Base-by-base conservation (phyloP, 2,329 filamentous ascomycete species). In the Trichoderma sp. region DNA sequence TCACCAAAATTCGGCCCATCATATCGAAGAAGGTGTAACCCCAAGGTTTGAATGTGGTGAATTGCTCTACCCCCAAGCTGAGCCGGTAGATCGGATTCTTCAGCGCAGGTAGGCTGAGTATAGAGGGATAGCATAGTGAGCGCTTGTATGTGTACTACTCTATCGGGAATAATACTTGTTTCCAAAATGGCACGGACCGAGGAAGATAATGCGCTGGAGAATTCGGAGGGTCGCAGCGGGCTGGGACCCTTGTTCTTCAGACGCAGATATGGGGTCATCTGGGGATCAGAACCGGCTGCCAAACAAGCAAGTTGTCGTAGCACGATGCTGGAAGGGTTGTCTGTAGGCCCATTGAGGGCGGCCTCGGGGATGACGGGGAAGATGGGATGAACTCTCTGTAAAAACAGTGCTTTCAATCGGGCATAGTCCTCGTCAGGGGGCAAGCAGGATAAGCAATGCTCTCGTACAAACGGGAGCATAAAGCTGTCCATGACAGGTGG, bases 121-220 rank as follows among this genome's bases (percentile, higher is more conserved):
- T 88, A 90, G n/a, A 90, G 80, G 0, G 88, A 88, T 20, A 90
- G 77, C 62, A 90, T 82, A 30, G 84, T 82, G 7, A 88, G 81
- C 15, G 86, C 82, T 32, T 87, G 86, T 43, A 88, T 87, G 61
- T 88, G 83, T 32, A 88, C 80, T 6, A 89, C 81, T n/a, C 86
- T 82, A 73, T 89, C 85, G 0, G 82, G 81, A 8, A 90, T 84
- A 55, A 89, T 77, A 15, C 85, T 86, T 6, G 87, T 85, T 67
- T 88, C 87, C 3, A 89, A 78, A 1, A 85, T 83, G 0, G 83
- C 82, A 9, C 85, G 80, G 3, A 88, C 81, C 0, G 86, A 84
- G 1, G 84, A 84, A 0, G 85, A 85, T 4, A 88, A 75, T 0
- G 81, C 77, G 13, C 83, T 82, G 47, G 85, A 85, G 71, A 87